Conservation (phyloP, 2,329 filamentous ascomycete genomes). For the Fusarium fracticaudum region DNA sequence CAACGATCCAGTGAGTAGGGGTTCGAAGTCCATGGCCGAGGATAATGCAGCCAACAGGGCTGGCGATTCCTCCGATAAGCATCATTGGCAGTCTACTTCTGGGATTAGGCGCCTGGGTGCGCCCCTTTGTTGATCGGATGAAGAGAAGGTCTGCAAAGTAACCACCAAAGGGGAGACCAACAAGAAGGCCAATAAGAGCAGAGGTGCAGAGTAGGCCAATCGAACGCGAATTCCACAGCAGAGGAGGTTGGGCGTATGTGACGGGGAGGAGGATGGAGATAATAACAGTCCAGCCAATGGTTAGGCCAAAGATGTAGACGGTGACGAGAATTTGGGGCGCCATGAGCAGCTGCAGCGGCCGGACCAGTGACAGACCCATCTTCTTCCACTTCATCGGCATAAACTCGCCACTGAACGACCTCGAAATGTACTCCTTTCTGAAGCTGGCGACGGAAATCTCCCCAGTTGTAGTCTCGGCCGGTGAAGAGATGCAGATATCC, state of each 20-base stretch:
- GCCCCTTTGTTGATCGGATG: neutral
- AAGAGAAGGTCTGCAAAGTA: conserved; percentile 3
- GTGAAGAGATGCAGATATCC: neutral
- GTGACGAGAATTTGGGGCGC: neutral
- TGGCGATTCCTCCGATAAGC: neutral
- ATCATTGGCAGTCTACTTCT: neutral
- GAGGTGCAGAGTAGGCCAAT: neutral
- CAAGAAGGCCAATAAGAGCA: neutral
- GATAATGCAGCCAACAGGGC: neutral
- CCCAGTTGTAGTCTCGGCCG: neutral
- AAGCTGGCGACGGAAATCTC: neutral
- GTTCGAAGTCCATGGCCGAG: neutral
- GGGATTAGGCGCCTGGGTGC: neutral
- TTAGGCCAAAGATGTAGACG: neutral
- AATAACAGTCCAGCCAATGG: conserved; percentile 8
- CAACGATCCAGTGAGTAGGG: neutral
- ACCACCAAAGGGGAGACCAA: neutral
- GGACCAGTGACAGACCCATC: neutral
- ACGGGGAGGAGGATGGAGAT: neutral
- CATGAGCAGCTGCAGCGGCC: neutral
- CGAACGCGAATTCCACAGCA: neutral
- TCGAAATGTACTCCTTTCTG: neutral
- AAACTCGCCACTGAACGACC: neutral
- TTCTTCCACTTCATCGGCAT: neutral
- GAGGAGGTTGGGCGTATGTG: neutral